Evolutionary conservation across 768 basidiomycete genomes (phyloP).

Genomic region (Hortiboletus flavorubellus): DNA sequence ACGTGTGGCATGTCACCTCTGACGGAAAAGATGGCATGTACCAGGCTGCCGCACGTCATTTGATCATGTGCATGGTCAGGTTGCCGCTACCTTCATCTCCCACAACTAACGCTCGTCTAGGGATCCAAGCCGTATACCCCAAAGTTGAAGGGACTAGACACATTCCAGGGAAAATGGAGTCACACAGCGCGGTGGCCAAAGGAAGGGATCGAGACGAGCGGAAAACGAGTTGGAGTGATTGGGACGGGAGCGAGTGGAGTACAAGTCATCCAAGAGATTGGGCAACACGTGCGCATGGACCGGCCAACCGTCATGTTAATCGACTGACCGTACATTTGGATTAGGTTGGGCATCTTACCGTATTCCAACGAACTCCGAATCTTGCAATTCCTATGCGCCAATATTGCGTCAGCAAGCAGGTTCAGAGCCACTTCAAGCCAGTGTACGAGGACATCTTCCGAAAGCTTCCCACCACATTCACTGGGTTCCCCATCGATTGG

Average conservation of each 20-base stretch:
- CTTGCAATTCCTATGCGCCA: constrained; percentile 13
- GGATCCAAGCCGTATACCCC: constrained; percentile 15
- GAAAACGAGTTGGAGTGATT: constrained; percentile 16
- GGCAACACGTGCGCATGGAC: constrained; percentile 1
- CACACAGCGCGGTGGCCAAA: constrained; percentile 16
- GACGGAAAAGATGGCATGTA: constrained; percentile 8
- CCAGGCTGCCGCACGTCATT: constrained; percentile 9
- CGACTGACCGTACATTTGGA: neutral
- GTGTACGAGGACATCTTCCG: constrained; percentile 5
- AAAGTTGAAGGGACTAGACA: constrained; percentile 6
- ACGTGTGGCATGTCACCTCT: constrained; percentile 4
- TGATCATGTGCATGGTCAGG: constrained; percentile 17
- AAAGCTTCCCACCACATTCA: constrained; percentile 2
- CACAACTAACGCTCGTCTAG: neutral
- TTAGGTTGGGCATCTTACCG: constrained; percentile 7
- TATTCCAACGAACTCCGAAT: constrained; percentile 19
- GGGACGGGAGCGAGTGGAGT: constrained; percentile 17
- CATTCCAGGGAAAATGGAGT: constrained; percentile 7
- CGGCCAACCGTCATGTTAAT: neutral
- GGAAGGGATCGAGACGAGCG: constrained; percentile 10
- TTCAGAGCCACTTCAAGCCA: constrained; percentile 11
- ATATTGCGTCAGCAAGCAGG: constrained; percentile 3
- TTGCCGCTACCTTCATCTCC: too few relatives aligned
- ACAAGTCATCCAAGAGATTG: constrained; percentile 15
- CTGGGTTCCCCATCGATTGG: neutral